Percentiles rank a stretch among this genome's conserved stretches.
These are phyloP conservation scores for Sapria himalayana DNA, from an alignment of 345 rosid species.

Conservation along the genomic window DNA sequence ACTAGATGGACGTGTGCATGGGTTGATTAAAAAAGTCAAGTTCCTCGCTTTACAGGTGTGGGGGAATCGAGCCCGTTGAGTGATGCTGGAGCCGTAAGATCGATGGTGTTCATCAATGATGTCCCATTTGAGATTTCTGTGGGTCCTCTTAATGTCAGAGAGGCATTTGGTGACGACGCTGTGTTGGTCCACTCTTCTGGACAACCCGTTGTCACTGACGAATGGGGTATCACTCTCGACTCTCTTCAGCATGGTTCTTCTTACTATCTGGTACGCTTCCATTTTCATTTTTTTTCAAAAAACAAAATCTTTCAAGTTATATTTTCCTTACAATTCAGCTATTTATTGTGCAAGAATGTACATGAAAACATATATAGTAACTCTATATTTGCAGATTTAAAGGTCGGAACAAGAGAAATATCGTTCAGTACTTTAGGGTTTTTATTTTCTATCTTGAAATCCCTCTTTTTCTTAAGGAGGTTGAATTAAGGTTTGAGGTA, in stretches of 20 bases:
- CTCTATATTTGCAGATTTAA: too few species aligned
- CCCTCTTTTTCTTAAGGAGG: too few species aligned
- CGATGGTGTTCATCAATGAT: slow-evolving; percentile 69
- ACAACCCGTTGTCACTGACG: slow-evolving; percentile 59
- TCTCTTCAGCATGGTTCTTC: slow-evolving; percentile 73
- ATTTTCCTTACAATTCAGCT: too few species aligned
- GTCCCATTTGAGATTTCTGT: slow-evolving; percentile 50
- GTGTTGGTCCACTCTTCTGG: slow-evolving; percentile 56
- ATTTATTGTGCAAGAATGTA: too few species aligned
- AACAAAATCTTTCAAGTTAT: too few species aligned
- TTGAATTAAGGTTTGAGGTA: too few species aligned
- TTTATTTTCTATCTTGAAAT: too few species aligned
- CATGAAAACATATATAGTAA: too few species aligned
- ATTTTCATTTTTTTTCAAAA: too few species aligned
- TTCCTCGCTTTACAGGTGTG: slow-evolving; percentile 10
- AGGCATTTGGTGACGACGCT: slow-evolving; percentile 72
- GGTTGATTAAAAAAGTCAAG: not conserved
- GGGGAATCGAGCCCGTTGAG: slow-evolving; percentile 10
- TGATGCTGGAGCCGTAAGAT: slow-evolving; percentile 12
- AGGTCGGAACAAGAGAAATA: too few species aligned
- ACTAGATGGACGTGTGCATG: too few species aligned
- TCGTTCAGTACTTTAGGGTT: too few species aligned
- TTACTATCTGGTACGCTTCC: slow-evolving; percentile 57
- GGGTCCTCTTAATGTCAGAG: slow-evolving; percentile 66
- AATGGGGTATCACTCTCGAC: slow-evolving; percentile 61